A percentile compares a stretch with the other conserved stretches of the same genome.
These are phyloP conservation scores for Sporobolomyces pararoseus DNA, from an alignment of 768 basidiomycete genomes.

Conservation along the genomic window DNA sequence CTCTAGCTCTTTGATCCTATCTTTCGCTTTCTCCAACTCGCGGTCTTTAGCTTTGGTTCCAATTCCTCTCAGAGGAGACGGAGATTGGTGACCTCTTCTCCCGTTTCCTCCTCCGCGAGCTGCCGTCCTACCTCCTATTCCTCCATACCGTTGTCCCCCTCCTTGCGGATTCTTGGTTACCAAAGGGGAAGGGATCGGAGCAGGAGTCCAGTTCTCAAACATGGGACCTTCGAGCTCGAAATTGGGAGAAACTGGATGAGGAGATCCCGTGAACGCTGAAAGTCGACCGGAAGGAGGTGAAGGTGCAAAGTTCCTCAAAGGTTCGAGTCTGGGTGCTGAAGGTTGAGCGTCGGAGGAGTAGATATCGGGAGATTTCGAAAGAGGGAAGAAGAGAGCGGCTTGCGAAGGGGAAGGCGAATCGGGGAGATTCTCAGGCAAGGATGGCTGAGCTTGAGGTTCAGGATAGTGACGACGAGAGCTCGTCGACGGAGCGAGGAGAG, in stretches of 20 bases:
- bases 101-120: neutral
- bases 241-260: neutral
- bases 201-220: neutral
- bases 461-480: neutral
- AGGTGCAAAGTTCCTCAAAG: neutral
- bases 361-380: no score
- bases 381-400: no score
- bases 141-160: neutral
- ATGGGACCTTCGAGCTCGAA: neutral
- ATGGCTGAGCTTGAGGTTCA: neutral
- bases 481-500: neutral
- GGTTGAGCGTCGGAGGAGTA: neutral
- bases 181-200: no score
- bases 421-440: neutral
- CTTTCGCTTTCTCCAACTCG: neutral
- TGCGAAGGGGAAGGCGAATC: neutral
- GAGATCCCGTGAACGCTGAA: neutral
- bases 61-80: neutral
- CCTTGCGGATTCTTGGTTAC: neutral
- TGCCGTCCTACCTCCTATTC: neutral
- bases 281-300: constrained; percentile 9
- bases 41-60: neutral
- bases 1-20: neutral
- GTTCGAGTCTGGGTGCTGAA: constrained; percentile 4
- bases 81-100: neutral